Conservation (phyloP, 805 yeast species). For the Komagataella phaffii region DNA sequence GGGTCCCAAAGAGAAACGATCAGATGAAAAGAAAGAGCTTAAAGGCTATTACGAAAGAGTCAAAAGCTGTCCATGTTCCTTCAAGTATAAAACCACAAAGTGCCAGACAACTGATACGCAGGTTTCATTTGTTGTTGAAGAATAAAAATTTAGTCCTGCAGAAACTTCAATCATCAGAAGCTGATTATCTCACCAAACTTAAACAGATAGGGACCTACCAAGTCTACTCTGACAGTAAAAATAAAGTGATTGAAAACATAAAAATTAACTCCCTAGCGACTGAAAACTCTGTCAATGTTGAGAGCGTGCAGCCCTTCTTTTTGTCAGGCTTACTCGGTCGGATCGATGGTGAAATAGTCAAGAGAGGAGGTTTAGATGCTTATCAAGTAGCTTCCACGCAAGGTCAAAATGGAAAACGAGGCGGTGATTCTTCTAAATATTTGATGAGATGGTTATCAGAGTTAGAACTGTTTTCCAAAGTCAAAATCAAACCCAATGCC, state of each 20-base stretch:
- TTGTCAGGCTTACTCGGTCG: background rate
- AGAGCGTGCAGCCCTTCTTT: background rate
- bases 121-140: slow-evolving; percentile 63
- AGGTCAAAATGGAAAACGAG: slow-evolving; percentile 69
- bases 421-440: slow-evolving; percentile 85
- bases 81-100: slow-evolving; percentile 46
- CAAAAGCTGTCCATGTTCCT: slow-evolving; percentile 11
- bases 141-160: slow-evolving; percentile 28
- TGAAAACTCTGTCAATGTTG: background rate
- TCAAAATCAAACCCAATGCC: slow-evolving; percentile 21
- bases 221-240: background rate
- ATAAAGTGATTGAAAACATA: background rate
- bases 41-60: slow-evolving; percentile 16
- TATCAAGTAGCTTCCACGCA: slow-evolving; percentile 79
- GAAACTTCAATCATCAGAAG: slow-evolving; percentile 15
- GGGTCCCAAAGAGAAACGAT: slow-evolving; percentile 1
- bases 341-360: slow-evolving; percentile 1
- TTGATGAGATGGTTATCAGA: slow-evolving; percentile 60
- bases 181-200: background rate
- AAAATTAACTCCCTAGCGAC: background rate
- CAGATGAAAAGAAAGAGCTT: slow-evolving; percentile 11
- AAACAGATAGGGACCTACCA: background rate
- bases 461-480: slow-evolving; percentile 4
- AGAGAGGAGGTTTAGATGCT: slow-evolving; percentile 58
- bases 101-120: slow-evolving; percentile 64